phyloP scores from a whole-genome alignment of 225 moss, liverwort and hornwort genomes.

The Sphagnum contortum region DNA sequence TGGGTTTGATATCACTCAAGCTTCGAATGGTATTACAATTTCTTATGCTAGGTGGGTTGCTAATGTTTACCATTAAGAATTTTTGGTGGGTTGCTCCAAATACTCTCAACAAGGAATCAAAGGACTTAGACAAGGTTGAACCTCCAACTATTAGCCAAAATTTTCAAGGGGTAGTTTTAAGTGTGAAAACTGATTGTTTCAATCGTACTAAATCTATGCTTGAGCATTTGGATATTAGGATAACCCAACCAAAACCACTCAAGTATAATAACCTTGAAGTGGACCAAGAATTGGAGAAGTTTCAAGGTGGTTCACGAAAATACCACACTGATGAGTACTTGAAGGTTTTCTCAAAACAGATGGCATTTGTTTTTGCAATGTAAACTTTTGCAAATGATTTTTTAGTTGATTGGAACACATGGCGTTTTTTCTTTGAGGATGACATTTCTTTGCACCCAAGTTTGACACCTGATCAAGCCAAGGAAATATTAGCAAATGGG shows the following conservation, averaged over 20 bases:
- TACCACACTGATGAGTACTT: conserved; percentile 1
- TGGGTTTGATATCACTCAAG: no score
- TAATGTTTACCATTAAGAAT: no score
- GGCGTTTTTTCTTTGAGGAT: conserved; percentile 54
- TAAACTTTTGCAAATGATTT: conserved; percentile 31
- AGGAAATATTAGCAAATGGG: conserved; percentile 16
- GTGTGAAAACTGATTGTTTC: conserved; percentile 23
- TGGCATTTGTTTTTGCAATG: conserved; percentile 26
- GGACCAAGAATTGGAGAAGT: conserved; percentile 16
- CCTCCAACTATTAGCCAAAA: not conserved
- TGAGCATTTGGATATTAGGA: conserved; percentile 18
- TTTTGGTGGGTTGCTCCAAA: no score
- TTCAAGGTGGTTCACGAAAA: conserved; percentile 12
- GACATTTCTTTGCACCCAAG: conserved; percentile 30
- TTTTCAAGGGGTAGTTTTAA: conserved; percentile 31
- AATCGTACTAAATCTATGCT: conserved; percentile 22
- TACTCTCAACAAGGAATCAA: no score
- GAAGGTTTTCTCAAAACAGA: conserved; percentile 52
- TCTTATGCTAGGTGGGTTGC: no score
- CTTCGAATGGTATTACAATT: no score
- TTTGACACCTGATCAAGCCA: conserved; percentile 3
- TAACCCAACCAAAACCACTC: conserved; percentile 19
- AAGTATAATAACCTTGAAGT: conserved; percentile 23
- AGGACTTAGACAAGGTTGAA: no score
- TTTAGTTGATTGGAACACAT: conserved; percentile 7